Evolutionary conservation across 208 protist species (phyloP).

Genomic region (Trypanosoma cruzi): DNA sequence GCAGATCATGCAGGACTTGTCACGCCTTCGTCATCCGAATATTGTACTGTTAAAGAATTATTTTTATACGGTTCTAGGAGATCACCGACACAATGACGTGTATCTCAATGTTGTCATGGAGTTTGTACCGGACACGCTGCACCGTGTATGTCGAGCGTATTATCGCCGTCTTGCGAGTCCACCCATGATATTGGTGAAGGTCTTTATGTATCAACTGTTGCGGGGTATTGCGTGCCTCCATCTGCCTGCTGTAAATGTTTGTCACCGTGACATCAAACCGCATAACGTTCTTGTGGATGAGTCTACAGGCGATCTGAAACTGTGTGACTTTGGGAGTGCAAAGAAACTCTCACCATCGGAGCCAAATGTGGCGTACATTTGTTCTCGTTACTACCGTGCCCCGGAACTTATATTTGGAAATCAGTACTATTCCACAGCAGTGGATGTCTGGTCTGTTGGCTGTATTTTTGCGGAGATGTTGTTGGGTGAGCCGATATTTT

Average conservation of each 20-base stretch:
- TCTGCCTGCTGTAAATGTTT: constrained; percentile 80
- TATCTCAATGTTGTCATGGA: constrained; percentile 99
- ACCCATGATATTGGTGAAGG: constrained; percentile 78
- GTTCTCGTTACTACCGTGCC: constrained; percentile 99
- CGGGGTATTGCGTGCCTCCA: constrained; percentile 97
- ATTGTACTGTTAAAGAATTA: constrained; percentile 95
- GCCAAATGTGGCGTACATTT: constrained; percentile 99
- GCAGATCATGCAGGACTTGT: constrained; percentile 92
- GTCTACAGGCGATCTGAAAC: constrained; percentile 91
- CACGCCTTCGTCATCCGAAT: constrained; percentile 92
- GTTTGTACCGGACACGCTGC: constrained; percentile 98
- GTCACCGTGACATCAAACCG: constrained; percentile 99
- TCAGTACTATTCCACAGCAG: constrained; percentile 98
- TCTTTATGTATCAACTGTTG: constrained; percentile 88
- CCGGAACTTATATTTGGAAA: constrained; percentile 99
- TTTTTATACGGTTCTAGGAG: constrained; percentile 96
- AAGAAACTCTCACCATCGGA: constrained; percentile 98
- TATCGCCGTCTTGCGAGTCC: constrained; percentile 82
- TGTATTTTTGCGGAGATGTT: constrained; percentile 99
- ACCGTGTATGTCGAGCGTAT: constrained; percentile 95
- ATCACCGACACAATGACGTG: constrained; percentile 94
- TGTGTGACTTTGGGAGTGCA: constrained; percentile 99
- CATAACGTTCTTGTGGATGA: constrained; percentile 99
- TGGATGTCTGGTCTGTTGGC: constrained; percentile 99
- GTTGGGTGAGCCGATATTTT: constrained; percentile 99